Evolutionary conservation across 164 flowering plant genomes (phyloP).

Genomic region (Vitis rupestris): DNA sequence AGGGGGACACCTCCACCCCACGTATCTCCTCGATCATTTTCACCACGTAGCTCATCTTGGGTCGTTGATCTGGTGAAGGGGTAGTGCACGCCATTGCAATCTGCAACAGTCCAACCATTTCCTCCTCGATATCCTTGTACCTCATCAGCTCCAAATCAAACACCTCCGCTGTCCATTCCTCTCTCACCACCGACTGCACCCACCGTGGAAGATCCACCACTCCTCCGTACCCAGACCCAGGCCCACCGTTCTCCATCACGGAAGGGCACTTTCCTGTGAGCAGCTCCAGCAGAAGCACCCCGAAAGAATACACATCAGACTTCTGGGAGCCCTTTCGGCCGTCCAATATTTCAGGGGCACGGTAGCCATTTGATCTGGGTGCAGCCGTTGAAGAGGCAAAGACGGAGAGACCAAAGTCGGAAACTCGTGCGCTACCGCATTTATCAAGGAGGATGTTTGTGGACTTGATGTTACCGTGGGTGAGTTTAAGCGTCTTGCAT

Average conservation of each 20-base stretch:
- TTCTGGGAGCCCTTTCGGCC: conserved; percentile 54
- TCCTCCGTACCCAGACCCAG: conserved; percentile 39
- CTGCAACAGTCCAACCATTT: conserved; percentile 88
- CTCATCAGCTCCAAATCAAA: conserved; percentile 92
- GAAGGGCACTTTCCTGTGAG: conserved; percentile 63
- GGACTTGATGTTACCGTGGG: conserved; percentile 84
- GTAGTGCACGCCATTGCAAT: conserved; percentile 70
- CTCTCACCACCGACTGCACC: conserved; percentile 94
- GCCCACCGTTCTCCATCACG: conserved; percentile 32
- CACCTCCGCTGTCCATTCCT: conserved; percentile 98
- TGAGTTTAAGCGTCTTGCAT: conserved; percentile 45
- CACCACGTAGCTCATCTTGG: conserved; percentile 56
- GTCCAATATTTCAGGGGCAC: conserved; percentile 66
- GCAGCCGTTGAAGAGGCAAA: conserved; percentile 34
- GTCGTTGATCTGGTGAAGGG: conserved; percentile 68
- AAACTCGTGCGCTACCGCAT: conserved; percentile 51
- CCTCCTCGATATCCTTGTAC: conserved; percentile 86
- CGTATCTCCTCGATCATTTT: conserved; percentile 80
- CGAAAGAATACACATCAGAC: conserved; percentile 78
- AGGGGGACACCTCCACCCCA: conserved; percentile 65
- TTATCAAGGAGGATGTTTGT: conserved; percentile 74
- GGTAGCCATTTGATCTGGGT: conserved; percentile 62
- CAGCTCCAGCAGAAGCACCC: conserved; percentile 75
- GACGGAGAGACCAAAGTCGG: conserved; percentile 63
- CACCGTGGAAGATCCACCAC: conserved; percentile 69